These are phyloP conservation scores for Tolypocladium ovalisporum DNA, from an alignment of 2,329 filamentous ascomycete species.

Conservation along the genomic window DNA sequence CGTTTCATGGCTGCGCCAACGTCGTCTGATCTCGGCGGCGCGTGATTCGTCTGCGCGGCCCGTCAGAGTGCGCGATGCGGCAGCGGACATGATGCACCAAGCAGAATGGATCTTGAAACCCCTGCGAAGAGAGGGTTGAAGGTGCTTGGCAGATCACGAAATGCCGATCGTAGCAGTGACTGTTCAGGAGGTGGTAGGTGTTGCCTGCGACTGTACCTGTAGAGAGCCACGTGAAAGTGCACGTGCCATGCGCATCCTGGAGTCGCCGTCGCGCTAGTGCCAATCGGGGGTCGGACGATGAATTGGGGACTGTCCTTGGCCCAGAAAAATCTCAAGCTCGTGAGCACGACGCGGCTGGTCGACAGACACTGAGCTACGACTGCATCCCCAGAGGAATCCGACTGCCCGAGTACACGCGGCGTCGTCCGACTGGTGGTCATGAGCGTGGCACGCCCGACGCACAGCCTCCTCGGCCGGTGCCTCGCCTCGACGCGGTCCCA, in stretches of 20 bases:
- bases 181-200: background rate
- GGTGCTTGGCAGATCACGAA: background rate
- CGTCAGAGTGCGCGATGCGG: background rate
- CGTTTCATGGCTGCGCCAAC: constrained; percentile 6
- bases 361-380: background rate
- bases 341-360: constrained; percentile 6
- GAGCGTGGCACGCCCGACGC: constrained; percentile 44
- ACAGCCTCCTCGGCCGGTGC: constrained; percentile 41
- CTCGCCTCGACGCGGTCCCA: constrained; percentile 22
- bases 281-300: constrained; percentile 1
- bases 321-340: constrained; percentile 21
- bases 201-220: background rate
- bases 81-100: background rate
- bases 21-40: background rate
- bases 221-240: background rate
- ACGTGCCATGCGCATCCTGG: background rate
- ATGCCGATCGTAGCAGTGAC: too few relatives aligned
- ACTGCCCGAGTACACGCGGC: background rate
- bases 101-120: background rate
- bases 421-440: constrained; percentile 26
- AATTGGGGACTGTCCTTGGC: constrained; percentile 4
- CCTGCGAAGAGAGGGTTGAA: background rate
- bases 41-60: background rate
- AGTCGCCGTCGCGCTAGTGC: background rate
- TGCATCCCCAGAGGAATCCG: background rate